Percentiles rank a stretch among this genome's conserved stretches.
These are phyloP conservation scores for Xylariaceae sp. DNA, from an alignment of 2,329 filamentous ascomycete genomes.

Conservation along the genomic window DNA sequence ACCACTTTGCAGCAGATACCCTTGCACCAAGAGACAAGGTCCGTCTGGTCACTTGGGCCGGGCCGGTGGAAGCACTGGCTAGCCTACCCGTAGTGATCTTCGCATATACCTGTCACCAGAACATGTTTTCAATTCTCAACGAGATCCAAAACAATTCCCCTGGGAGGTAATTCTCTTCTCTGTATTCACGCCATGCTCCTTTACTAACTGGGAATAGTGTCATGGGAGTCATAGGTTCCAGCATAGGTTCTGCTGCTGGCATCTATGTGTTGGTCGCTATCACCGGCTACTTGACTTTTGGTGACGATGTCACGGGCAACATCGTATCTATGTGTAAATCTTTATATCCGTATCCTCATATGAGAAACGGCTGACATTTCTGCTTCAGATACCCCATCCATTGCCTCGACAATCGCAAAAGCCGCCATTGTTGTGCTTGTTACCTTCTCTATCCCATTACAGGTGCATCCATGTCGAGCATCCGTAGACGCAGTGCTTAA, in stretches of 20 bases:
- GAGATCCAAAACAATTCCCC: slow-evolving; percentile 88
- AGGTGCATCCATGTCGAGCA: slow-evolving; percentile 95
- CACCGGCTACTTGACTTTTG: slow-evolving; percentile 94
- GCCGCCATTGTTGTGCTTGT: slow-evolving; percentile 95
- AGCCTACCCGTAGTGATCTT: slow-evolving; percentile 95
- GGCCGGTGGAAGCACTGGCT: slow-evolving; percentile 76
- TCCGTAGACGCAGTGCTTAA: slow-evolving; percentile 91
- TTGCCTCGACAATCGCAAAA: slow-evolving; percentile 88
- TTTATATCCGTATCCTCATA: neutral
- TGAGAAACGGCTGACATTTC: slow-evolving; percentile 4
- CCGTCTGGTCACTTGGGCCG: slow-evolving; percentile 76
- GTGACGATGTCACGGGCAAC: slow-evolving; percentile 85
- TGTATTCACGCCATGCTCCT: neutral
- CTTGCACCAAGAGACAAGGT: slow-evolving; percentile 74
- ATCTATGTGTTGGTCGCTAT: slow-evolving; percentile 92
- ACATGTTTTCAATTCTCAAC: slow-evolving; percentile 99
- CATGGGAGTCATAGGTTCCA: slow-evolving; percentile 76
- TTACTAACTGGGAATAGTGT: slow-evolving; percentile 55
- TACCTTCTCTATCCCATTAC: slow-evolving; percentile 93
- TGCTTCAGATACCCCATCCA: slow-evolving; percentile 66
- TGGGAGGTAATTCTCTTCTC: slow-evolving; percentile 39
- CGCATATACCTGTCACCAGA: slow-evolving; percentile 99
- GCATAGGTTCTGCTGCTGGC: slow-evolving; percentile 83
- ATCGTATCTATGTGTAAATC: slow-evolving; percentile 87
- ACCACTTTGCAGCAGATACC: slow-evolving; percentile 84